Conservation (phyloP, 2,329 filamentous ascomycete genomes). For the Penicillium sp. region DNA sequence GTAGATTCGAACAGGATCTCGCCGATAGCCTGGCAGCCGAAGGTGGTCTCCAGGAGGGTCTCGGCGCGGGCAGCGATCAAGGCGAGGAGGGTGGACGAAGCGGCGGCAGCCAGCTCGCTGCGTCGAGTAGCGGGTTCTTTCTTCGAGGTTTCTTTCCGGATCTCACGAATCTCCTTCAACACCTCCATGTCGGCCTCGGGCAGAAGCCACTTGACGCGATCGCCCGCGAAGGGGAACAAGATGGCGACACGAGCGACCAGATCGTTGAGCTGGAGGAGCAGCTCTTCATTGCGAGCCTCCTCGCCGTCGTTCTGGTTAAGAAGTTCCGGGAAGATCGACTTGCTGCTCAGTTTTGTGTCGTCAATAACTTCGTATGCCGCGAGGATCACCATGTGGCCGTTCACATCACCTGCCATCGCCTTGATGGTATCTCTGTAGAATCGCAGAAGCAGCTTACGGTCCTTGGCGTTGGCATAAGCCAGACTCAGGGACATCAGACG, state of each 20-base stretch:
- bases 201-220: constrained; percentile 67
- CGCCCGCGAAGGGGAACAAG: constrained; percentile 79
- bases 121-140: constrained; percentile 81
- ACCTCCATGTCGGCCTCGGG: constrained; percentile 70
- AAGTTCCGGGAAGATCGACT: constrained; percentile 85
- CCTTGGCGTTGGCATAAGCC: constrained; percentile 86
- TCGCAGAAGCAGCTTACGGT: constrained; percentile 85
- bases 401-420: constrained; percentile 77
- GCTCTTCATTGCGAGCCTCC: constrained; percentile 51
- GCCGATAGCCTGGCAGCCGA: constrained; percentile 84
- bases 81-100: constrained; percentile 77
- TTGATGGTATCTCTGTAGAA: constrained; percentile 90
- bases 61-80: constrained; percentile 72
- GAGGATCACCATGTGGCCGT: constrained; percentile 82
- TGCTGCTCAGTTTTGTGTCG: constrained; percentile 86
- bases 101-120: constrained; percentile 73
- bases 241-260: constrained; percentile 66
- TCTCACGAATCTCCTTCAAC: constrained; percentile 76
- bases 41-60: constrained; percentile 74
- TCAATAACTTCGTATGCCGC: constrained; percentile 90
- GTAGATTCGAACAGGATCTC: constrained; percentile 79
- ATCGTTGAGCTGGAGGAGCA: constrained; percentile 52
- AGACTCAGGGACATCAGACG: constrained; percentile 80
- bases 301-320: constrained; percentile 67
- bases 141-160: constrained; percentile 85